phyloP scores from a whole-genome alignment of 495 filamentous ascomycete genomes.

The Amniculicola lignicola region DNA sequence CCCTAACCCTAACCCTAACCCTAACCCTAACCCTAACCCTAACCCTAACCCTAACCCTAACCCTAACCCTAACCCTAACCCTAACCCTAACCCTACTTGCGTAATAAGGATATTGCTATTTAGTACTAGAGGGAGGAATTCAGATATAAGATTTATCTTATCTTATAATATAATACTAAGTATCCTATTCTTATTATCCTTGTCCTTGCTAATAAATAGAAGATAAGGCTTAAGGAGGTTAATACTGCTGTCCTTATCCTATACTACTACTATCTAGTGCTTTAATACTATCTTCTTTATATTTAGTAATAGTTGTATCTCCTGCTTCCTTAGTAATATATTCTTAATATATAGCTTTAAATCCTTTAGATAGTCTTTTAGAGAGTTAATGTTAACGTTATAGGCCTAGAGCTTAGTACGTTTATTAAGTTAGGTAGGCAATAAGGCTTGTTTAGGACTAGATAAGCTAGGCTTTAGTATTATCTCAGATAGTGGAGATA shows the following conservation, averaged over 20 bases:
- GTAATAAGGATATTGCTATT: constrained; percentile 15
- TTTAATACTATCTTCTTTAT: constrained; percentile 17
- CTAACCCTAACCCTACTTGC: constrained; percentile 16
- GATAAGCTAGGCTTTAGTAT: constrained; percentile 14
- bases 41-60: too few species aligned
- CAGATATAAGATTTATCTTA: constrained; percentile 17
- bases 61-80: too few species aligned
- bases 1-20: too few species aligned
- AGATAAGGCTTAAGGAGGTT: constrained; percentile 21
- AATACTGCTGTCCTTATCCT: constrained; percentile 11
- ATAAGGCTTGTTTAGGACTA: constrained; percentile 17
- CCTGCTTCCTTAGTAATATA: constrained; percentile 17
- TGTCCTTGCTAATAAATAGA: constrained; percentile 13
- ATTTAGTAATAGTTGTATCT: constrained; percentile 13
- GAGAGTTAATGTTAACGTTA: constrained; percentile 15
- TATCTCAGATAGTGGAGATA: constrained; percentile 13
- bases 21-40: too few species aligned
- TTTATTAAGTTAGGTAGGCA: constrained; percentile 21
- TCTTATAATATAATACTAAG: constrained; percentile 5
- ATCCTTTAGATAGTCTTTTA: constrained; percentile 15
- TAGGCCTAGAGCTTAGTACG: constrained; percentile 15
- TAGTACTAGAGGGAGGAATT: constrained; percentile 17
- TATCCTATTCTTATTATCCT: constrained; percentile 15
- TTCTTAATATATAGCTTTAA: constrained; percentile 14
- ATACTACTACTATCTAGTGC: constrained; percentile 11